These are phyloP conservation scores for Aspergillus sp. DNA, from an alignment of 2,329 filamentous ascomycete species.

Conservation along the genomic window DNA sequence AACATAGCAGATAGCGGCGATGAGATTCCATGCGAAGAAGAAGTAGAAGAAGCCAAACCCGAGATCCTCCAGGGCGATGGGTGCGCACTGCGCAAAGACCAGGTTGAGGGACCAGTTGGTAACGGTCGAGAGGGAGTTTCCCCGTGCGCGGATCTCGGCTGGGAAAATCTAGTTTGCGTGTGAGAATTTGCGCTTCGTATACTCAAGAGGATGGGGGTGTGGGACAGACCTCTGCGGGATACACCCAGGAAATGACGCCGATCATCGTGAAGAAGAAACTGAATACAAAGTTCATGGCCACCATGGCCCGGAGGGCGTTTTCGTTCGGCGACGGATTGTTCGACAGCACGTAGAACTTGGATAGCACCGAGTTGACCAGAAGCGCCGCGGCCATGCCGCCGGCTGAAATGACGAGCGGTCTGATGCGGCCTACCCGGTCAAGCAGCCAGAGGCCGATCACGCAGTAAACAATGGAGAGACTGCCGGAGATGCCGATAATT, in stretches of 20 bases:
- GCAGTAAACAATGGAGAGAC: constrained; percentile 47
- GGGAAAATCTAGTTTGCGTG: constrained; percentile 34
- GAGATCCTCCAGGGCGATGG: constrained; percentile 40
- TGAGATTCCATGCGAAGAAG: constrained; percentile 48
- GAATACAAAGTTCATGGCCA: constrained; percentile 47
- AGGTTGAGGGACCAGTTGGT: constrained; percentile 47
- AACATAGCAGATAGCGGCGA: constrained; percentile 34
- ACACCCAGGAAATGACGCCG: constrained; percentile 46
- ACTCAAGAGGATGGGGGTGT: not conserved
- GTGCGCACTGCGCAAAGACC: constrained; percentile 50
- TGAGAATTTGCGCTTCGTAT: not conserved
- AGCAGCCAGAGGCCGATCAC: constrained; percentile 44
- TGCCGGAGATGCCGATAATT: constrained; percentile 51
- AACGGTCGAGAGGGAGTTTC: constrained; percentile 42
- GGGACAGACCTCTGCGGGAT: constrained; percentile 33
- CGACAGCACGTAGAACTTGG: constrained; percentile 25
- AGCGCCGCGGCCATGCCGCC: constrained; percentile 41
- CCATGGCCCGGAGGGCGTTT: constrained; percentile 40
- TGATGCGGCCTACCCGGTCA: constrained; percentile 47
- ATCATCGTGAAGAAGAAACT: constrained; percentile 43
- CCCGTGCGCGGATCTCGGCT: constrained; percentile 38
- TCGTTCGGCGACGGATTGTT: constrained; percentile 18
- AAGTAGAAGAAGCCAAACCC: constrained; percentile 49
- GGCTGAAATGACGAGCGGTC: constrained; percentile 42
- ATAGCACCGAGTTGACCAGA: constrained; percentile 39